These are phyloP conservation scores for Hanseniaspora gamundiae DNA, from an alignment of 1,139 yeast species.

Conservation along the genomic window DNA sequence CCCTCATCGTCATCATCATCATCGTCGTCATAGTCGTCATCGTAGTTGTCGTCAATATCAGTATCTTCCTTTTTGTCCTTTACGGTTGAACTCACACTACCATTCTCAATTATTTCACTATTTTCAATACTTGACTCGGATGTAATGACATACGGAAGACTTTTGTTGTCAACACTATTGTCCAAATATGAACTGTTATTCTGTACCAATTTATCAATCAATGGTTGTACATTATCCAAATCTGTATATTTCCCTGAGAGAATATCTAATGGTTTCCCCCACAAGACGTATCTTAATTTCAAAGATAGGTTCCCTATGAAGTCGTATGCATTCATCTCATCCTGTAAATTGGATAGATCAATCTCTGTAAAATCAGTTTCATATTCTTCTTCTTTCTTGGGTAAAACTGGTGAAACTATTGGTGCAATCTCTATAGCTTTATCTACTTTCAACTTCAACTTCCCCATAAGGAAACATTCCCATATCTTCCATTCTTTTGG, in stretches of 20 bases:
- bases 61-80: constrained; percentile 27
- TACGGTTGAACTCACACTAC: constrained; percentile 14
- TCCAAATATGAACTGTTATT: not conserved
- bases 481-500: constrained; percentile 11
- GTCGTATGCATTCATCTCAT: constrained; percentile 34
- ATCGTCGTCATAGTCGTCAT: constrained; percentile 11
- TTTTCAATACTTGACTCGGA: constrained; percentile 2
- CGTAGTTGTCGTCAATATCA: constrained; percentile 15
- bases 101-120: constrained; percentile 10
- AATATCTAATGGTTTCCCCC: constrained; percentile 62
- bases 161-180: not conserved
- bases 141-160: not conserved
- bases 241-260: too few species aligned
- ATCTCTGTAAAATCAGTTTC: constrained; percentile 19
- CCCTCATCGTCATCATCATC: constrained; percentile 21
- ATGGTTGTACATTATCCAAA: not conserved
- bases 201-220: not conserved
- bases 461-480: constrained; percentile 5
- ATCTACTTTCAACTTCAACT: constrained; percentile 2
- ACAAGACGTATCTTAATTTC: constrained; percentile 53
- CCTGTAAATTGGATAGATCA: constrained; percentile 27
- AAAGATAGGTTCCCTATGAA: constrained; percentile 47
- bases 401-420: too few species aligned
- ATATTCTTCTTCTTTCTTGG: not conserved
- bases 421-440: too few species aligned